Percentiles rank a stretch among this genome's conserved stretches.
Evolutionary conservation across 192 early-diverging fungal genomes (phyloP).

Genomic region (Coemansia sp.): DNA sequence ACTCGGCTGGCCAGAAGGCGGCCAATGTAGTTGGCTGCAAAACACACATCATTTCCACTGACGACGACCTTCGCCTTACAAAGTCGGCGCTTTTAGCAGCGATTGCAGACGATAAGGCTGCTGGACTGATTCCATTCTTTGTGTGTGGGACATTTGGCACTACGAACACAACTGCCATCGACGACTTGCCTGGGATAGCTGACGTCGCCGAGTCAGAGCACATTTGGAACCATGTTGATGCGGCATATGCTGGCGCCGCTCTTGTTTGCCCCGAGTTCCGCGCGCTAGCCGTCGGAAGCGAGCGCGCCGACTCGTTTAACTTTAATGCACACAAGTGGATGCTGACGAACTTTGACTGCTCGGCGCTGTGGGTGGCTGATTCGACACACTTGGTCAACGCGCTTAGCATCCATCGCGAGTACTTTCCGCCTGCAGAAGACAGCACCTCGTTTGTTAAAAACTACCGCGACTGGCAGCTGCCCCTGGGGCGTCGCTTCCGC

Average conservation of each 20-base stretch:
- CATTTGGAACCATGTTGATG: conserved; percentile 66
- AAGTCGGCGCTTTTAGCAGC: conserved; percentile 46
- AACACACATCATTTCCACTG: conserved; percentile 38
- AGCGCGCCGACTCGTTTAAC: conserved; percentile 58
- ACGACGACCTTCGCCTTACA: conserved; percentile 36
- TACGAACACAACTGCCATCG: conserved; percentile 57
- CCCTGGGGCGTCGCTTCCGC: conserved; percentile 59
- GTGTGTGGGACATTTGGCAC: conserved; percentile 64
- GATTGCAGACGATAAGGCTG: conserved; percentile 49
- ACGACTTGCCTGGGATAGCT: conserved; percentile 57
- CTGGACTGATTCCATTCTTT: conserved; percentile 63
- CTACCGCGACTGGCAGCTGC: conserved; percentile 59
- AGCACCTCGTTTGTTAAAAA: conserved; percentile 47
- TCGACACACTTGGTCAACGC: conserved; percentile 51
- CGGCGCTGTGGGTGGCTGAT: conserved; percentile 58
- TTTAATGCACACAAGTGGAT: conserved; percentile 68
- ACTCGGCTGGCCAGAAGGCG: conserved; percentile 57
- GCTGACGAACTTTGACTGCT: conserved; percentile 65
- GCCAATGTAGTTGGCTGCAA: conserved; percentile 47
- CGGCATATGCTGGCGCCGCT: conserved; percentile 62
- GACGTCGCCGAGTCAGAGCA: conserved; percentile 38
- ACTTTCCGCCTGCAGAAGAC: conserved; percentile 43
- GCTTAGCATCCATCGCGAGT: conserved; percentile 54
- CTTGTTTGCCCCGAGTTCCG: conserved; percentile 60
- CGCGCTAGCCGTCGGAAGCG: conserved; percentile 45